These are phyloP conservation scores for Fusarium pininemorale DNA, from an alignment of 2,329 filamentous ascomycete species.

Conservation along the genomic window DNA sequence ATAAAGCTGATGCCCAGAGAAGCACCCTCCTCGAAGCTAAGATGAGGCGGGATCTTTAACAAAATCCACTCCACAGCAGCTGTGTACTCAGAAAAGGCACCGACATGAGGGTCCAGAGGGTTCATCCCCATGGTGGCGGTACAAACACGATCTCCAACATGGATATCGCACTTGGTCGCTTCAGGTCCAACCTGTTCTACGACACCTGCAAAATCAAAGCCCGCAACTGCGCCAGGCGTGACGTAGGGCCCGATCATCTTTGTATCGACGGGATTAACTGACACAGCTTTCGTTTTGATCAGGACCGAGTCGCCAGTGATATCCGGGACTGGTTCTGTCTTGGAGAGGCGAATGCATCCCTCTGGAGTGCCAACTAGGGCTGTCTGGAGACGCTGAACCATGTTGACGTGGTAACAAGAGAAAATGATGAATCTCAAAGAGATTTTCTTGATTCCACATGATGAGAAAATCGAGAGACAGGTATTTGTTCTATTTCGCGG, in stretches of 20 bases:
- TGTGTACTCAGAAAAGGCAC: constrained; percentile 53
- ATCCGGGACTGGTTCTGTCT: not conserved
- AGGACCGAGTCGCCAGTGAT: not conserved
- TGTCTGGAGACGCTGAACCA: not conserved
- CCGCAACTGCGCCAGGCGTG: not conserved
- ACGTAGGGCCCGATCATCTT: not conserved
- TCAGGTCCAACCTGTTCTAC: not conserved
- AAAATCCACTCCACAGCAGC: constrained; percentile 50
- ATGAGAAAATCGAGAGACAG: no score
- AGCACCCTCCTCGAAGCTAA: constrained; percentile 55
- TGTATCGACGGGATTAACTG: not conserved
- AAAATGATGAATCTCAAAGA: no score
- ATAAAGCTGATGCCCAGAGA: constrained; percentile 54
- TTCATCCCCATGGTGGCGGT: not conserved
- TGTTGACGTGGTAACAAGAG: no score
- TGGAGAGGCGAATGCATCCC: not conserved
- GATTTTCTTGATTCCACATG: no score
- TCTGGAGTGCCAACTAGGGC: not conserved
- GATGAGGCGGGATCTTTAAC: constrained; percentile 53
- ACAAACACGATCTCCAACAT: not conserved
- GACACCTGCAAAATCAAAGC: not conserved
- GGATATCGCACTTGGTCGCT: not conserved
- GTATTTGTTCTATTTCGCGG: no score
- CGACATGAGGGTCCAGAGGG: constrained; percentile 27
- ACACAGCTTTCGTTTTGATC: not conserved